Base-by-base conservation (phyloP, 352 stramenopile species). In the Discostella stelligera region DNA sequence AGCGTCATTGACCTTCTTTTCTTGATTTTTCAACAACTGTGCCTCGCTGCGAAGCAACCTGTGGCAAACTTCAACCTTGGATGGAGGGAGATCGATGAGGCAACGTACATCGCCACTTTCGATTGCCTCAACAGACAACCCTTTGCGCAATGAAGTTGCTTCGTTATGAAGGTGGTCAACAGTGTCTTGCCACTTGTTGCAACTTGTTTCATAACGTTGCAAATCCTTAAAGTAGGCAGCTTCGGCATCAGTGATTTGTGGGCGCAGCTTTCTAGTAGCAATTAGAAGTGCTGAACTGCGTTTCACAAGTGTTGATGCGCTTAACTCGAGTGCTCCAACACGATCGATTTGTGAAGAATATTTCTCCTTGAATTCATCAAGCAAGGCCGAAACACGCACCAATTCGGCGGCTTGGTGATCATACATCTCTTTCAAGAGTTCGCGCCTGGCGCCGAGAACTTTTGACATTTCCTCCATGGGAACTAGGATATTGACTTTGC, bases 211-310 rank as follows among this genome's bases (percentile, higher is more conserved):
- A 14, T 85, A 78, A 4, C 74, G 64, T 52, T 77, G 55, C 0
- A 92, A 52, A 48, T 89, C 73, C 59, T 83, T 78, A 58, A 93
- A 91, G 54, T 89, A 91, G 5, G 84, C 70, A 23, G 58, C 77
- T 73, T 93, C 87, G 27, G 83, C 83, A 58, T 91, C 70, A 25
- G 80, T 90, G 48, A 93, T 80, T 16, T 79, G 83, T 18, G 87
- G 85, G 46, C 73, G 56, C 49, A 91, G 76, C 25, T 90, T 79
- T 55, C 82, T 78, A 41, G 69, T 77, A 14, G 83, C 84, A 37
- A 85, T 77, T 0, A 90, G 56, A 7, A 87, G 61, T 49, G 79
- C 79, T 14, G 79, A 77, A 62, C 79, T 85, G 25, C 85, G 85
- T 63, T 86, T 39, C 8, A 69, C 64, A 58, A 93, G 67, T 50